A percentile compares a stretch with the other conserved stretches of the same genome.
Conservation (phyloP, 768 basidiomycete genomes). For the Nevesoporus exiguus region DNA sequence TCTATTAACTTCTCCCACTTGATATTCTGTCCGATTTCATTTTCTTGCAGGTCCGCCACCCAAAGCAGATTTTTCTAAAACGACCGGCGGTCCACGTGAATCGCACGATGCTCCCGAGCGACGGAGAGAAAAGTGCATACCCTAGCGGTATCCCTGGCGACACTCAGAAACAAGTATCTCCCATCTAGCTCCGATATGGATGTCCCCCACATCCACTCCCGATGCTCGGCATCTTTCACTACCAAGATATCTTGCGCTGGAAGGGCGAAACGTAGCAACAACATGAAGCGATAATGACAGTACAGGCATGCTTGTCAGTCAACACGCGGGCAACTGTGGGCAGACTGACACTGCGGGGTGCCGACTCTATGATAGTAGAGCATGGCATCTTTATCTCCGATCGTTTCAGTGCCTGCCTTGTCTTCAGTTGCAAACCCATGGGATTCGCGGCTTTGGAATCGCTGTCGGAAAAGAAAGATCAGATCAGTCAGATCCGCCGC, state of each 20-base stretch:
- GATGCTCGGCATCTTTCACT: constrained; percentile 59
- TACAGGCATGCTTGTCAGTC: constrained; percentile 4
- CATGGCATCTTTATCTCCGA: constrained; percentile 64
- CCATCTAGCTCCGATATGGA: constrained; percentile 59
- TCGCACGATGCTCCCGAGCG: not conserved
- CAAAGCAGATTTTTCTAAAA: constrained; percentile 70
- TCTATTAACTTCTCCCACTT: constrained; percentile 71
- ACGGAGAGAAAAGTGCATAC: constrained; percentile 35
- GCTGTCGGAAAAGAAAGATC: constrained; percentile 28
- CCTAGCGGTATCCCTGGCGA: constrained; percentile 58
- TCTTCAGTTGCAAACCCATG: constrained; percentile 48
- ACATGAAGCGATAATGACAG: not conserved
- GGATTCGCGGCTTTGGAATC: constrained; percentile 52
- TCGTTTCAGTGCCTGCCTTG: constrained; percentile 54
- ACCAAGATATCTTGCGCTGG: constrained; percentile 68
- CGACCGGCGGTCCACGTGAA: not conserved
- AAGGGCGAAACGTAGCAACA: constrained; percentile 2
- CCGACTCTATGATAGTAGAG: constrained; percentile 74
- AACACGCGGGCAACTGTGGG: not conserved
- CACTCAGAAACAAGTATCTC: constrained; percentile 55
- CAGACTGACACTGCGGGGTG: constrained; percentile 58
- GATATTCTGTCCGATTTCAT: constrained; percentile 59
- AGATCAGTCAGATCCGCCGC: constrained; percentile 1
- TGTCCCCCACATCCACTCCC: constrained; percentile 60
- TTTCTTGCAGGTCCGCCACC: constrained; percentile 62